A percentile compares a stretch with the other conserved stretches of the same genome.
phyloP scores from a whole-genome alignment of 805 yeast genomes.

The Debaryomyces maramus region DNA sequence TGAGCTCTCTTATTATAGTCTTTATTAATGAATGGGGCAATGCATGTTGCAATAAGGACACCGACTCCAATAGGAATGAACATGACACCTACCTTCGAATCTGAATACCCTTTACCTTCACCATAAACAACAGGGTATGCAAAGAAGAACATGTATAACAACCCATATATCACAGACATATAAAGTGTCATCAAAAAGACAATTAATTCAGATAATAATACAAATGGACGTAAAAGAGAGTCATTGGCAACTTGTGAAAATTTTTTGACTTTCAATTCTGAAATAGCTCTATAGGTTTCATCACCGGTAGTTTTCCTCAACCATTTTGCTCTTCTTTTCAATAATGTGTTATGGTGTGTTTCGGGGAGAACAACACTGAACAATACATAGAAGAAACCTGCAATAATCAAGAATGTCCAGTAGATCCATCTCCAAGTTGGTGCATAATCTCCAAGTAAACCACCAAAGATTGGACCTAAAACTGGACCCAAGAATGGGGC shows the following conservation, averaged over 20 bases:
- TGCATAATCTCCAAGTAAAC: constrained; percentile 57
- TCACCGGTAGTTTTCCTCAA: constrained; percentile 37
- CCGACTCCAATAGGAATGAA: constrained; percentile 42
- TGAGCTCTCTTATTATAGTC: constrained; percentile 39
- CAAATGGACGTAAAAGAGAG: constrained; percentile 35
- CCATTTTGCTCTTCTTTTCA: constrained; percentile 54
- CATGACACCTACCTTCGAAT: constrained; percentile 37
- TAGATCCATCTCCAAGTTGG: constrained; percentile 72
- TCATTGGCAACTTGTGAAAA: constrained; percentile 17
- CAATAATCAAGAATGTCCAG: constrained; percentile 58
- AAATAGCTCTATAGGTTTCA: constrained; percentile 27
- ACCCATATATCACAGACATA: constrained; percentile 39
- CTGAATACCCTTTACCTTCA: constrained; percentile 40
- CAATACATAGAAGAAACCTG: constrained; percentile 46
- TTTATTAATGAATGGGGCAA: constrained; percentile 31
- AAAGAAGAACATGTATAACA: constrained; percentile 42
- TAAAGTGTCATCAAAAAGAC: constrained; percentile 37
- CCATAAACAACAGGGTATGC: constrained; percentile 35
- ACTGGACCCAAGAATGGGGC: constrained; percentile 74
- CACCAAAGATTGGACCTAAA: constrained; percentile 64
- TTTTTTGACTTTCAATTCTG: constrained; percentile 27
- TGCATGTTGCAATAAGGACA: constrained; percentile 25
- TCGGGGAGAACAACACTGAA: constrained; percentile 49
- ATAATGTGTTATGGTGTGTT: constrained; percentile 58
- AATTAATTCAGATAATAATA: constrained; percentile 33